Percentiles rank a stretch among this genome's conserved stretches.
These are phyloP conservation scores for Xylariaceae sp. DNA, from an alignment of 2,329 filamentous ascomycete species.

Conservation along the genomic window DNA sequence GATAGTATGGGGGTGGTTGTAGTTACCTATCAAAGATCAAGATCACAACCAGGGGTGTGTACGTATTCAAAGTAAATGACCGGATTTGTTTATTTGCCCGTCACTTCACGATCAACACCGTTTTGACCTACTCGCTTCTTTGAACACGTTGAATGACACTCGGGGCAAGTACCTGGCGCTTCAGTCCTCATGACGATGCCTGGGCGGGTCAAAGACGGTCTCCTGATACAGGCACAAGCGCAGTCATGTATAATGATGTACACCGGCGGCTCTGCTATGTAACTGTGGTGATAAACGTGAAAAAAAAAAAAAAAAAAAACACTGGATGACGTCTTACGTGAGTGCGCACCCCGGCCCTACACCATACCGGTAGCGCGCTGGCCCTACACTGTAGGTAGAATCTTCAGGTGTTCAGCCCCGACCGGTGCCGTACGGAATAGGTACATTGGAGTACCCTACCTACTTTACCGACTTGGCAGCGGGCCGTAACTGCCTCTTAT, in stretches of 20 bases:
- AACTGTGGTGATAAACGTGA: too few species aligned
- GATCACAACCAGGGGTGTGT: too few species aligned
- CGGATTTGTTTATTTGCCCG: too few species aligned
- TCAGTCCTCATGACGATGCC: constrained; percentile 13
- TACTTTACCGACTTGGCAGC: not conserved
- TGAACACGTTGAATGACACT: not conserved
- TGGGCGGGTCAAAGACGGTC: constrained; percentile 4
- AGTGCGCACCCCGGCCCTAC: too few species aligned
- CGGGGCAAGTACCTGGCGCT: constrained; percentile 4
- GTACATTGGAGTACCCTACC: not conserved
- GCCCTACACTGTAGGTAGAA: not conserved
- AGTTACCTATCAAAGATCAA: too few species aligned
- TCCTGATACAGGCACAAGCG: constrained; percentile 17
- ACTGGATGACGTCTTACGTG: too few species aligned
- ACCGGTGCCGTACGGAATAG: not conserved
- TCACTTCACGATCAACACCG: not conserved
- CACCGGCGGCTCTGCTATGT: too few species aligned
- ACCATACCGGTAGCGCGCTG: too few species aligned
- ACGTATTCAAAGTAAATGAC: not conserved
- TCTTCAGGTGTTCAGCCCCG: not conserved
- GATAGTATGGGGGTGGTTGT: too few species aligned
- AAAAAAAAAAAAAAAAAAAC: too few species aligned
- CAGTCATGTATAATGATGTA: not conserved
- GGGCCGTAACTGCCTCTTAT: not conserved
- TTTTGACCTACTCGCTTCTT: not conserved